Evolutionary conservation across 352 stramenopile species (phyloP), one percentile per base, ranked within the genome.

Genomic region (Phytopythium helicoides): DNA sequence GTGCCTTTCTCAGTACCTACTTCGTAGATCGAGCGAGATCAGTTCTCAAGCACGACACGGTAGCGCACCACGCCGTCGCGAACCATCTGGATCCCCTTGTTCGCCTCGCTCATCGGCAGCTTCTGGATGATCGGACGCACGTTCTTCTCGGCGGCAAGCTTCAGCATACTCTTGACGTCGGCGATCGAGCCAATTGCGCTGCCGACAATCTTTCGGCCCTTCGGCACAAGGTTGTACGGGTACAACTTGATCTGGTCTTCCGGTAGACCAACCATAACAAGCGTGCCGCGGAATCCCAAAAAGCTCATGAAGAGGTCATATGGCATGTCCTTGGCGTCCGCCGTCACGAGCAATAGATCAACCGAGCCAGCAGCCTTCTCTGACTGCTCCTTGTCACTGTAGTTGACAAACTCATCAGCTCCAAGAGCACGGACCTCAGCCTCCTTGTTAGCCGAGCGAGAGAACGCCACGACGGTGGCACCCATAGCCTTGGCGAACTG

Each of bases 401-500:
- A 54, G 54, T 87, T 73, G 26, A 92, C 45, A 37, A 92, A 84
- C 18, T 72, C 52, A 19, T 89, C 35, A 2, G 80, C 79, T 39
- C 81, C 76, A 11, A 95, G 72, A 7, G 58, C 42, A 22, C 57
- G 42, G 2, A 70, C 75, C 31, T 77, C 60, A 0, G 46, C 53
- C 47, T 83, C 69, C 60, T 94, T 96, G 26, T 38, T 71, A 9
- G 52, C 54, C 37, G 64, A 76, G 37, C 66, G 67, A 21, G 73
- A 86, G 44, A 96, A 69, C 1, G 81, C 76, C 16, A 76, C 68
- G 6, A 79, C 59, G 3, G 73, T 56, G 14, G 64, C 66, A 25
- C 75, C 78, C 37, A 95, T 71, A 7, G 79, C 86, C 14, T 78
- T 69, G 14, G 65, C 74, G 42, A 95, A 86, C 60, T 96, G 91